Base-by-base conservation (phyloP, 495 filamentous ascomycete species). In the Achaetomiella virescens region DNA sequence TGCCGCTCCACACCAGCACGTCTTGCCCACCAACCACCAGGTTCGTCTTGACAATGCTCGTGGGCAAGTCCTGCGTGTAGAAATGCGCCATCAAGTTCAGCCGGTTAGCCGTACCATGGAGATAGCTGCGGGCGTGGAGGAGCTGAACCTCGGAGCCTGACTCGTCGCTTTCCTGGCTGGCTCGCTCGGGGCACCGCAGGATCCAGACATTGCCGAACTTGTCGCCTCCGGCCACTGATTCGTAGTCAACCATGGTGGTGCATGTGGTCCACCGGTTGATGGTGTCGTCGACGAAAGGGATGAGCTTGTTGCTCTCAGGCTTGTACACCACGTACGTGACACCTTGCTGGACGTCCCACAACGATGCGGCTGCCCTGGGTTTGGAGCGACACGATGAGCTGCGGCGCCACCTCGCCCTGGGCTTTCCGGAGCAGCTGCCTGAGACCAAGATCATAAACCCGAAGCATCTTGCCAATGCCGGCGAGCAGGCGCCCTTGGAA, bases 161-260 rank as follows among this genome's bases (percentile, higher is more conserved):
- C 71, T 98, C 95, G 64, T 99, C 93, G 1, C 87, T 81, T 64
- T 95, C 87, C 49, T 92, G 89, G 0, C 87, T 92, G 2, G 85
- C 83, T 67, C 95, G 92, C 57, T 84, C 80, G 0, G 95, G 90
- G 62, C 88, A 92, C 11, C 95, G 87, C 53, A 97, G 67, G 36
- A 97, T 78, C 90, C 90, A 97, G 2, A 99, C 65, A 62, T 97
- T 97, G 43, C 95, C 95, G 58, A 99, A 99, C 66, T 95, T 96
- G 73, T 99, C 95, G 40, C 95, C 95, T 33, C 91, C 93, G 11
- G 90, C 93, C 17, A 87, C 84, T 1, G 92, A 96, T 67, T 97
- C 93, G 71, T 99, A 99, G 67, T 99, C 95, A 1, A 97, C 85
- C 92, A 97, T 96, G 6, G 89, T 79, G 1, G 84, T 88, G 44